Conservation (phyloP, 345 rosid species). For the Aethionema arabicum region DNA sequence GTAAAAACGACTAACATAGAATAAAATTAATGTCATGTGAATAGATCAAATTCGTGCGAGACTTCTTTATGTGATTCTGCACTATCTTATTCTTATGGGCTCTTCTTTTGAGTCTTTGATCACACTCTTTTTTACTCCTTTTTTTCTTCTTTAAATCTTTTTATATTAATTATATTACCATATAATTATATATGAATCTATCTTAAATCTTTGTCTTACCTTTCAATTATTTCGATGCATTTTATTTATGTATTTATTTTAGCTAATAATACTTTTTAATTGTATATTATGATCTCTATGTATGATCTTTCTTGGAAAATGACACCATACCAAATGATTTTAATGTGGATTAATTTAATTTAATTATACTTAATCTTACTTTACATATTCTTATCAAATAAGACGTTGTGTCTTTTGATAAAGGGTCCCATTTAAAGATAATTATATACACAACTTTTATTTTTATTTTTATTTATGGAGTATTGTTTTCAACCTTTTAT, state of each 20-base stretch:
- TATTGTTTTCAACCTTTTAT: constrained; percentile 1
- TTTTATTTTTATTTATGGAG: constrained; percentile 3
- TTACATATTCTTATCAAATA: constrained; percentile 8
- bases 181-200: no score
- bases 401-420: constrained; percentile 39
- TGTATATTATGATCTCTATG: constrained; percentile 26
- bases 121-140: constrained; percentile 40
- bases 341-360: constrained; percentile 20
- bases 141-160: constrained; percentile 18
- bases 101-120: constrained; percentile 40
- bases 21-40: constrained; percentile 38
- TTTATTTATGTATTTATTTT: no score
- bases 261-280: no score
- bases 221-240: constrained; percentile 26
- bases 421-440: constrained; percentile 17
- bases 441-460: constrained; percentile 8
- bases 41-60: constrained; percentile 39
- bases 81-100: constrained; percentile 17
- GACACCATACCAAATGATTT: constrained; percentile 36
- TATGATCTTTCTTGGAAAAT: constrained; percentile 55
- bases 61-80: constrained; percentile 31
- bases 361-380: neutral
- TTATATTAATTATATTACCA: constrained; percentile 18
- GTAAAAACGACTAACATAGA: constrained; percentile 37
- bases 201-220: constrained; percentile 24